Conservation (phyloP, 1,284 basidiomycete genomes). For the Grifola frondosa region DNA sequence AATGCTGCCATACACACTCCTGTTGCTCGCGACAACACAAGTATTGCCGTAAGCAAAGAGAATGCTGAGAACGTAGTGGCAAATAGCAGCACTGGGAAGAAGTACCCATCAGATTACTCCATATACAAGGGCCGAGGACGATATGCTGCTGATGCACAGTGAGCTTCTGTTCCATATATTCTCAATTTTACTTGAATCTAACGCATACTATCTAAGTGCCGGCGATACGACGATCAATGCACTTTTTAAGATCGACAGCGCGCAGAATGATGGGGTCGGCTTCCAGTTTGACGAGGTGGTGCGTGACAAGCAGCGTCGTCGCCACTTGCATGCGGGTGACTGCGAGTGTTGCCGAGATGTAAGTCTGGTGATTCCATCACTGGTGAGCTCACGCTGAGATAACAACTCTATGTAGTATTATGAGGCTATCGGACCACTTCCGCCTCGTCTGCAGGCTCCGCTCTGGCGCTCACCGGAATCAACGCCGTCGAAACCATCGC, state of each 20-base stretch:
- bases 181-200: not conserved
- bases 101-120: constrained; percentile 17
- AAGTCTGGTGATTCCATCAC: no score
- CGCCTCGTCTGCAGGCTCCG: constrained; percentile 60
- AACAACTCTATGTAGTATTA: constrained; percentile 63
- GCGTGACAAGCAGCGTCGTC: constrained; percentile 63
- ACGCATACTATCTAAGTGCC: constrained; percentile 3
- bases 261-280: constrained; percentile 61
- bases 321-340: constrained; percentile 71
- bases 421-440: constrained; percentile 69
- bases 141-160: constrained; percentile 19
- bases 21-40: not conserved
- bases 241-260: constrained; percentile 65
- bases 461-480: constrained; percentile 65
- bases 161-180: not conserved
- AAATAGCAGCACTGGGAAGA: constrained; percentile 5
- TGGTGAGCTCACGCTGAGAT: not conserved
- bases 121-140: constrained; percentile 26
- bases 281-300: constrained; percentile 80
- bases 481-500: constrained; percentile 33
- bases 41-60: constrained; percentile 9
- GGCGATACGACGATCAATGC: constrained; percentile 48
- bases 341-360: constrained; percentile 87
- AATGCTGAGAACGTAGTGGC: constrained; percentile 12
- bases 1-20: not conserved